A percentile compares a stretch with the other conserved stretches of the same genome.
Conservation (phyloP, 768 basidiomycete species). For the Pleurotus cornucopiae region DNA sequence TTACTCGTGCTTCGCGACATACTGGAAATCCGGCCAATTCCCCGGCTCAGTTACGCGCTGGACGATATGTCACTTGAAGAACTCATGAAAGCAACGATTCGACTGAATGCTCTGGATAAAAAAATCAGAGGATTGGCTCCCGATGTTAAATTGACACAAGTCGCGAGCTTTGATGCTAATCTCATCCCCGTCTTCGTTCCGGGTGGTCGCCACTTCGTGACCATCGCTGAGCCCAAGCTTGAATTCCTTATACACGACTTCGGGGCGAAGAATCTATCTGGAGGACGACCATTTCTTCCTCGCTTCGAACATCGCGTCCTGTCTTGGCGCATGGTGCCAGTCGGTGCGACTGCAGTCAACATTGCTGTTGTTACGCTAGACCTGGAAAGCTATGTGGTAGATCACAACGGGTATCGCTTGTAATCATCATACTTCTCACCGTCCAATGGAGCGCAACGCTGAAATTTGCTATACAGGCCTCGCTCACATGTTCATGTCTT, state of each 20-base stretch:
- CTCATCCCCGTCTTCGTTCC: background rate
- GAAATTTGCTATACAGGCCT: too few relatives aligned
- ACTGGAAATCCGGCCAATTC: background rate
- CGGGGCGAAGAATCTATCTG: background rate
- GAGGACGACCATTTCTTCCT: background rate
- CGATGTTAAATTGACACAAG: background rate
- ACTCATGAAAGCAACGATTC: background rate
- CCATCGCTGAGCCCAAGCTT: background rate
- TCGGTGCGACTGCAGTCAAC: background rate
- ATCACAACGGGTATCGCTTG: too few relatives aligned
- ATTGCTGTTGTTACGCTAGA: too few relatives aligned
- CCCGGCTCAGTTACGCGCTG: background rate
- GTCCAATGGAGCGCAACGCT: too few relatives aligned
- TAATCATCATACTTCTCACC: too few relatives aligned
- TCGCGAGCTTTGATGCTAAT: background rate
- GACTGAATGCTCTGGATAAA: background rate
- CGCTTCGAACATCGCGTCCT: background rate
- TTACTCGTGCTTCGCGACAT: too few relatives aligned
- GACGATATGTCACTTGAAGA: background rate
- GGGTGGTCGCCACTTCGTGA: background rate
- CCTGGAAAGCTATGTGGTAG: too few relatives aligned
- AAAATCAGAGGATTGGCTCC: background rate
- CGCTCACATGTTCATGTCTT: too few relatives aligned
- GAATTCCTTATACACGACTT: background rate
- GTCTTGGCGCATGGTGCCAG: background rate